Evolutionary conservation across 768 basidiomycete genomes (phyloP).

Genomic region (Tylopilus vinaceipallidus): DNA sequence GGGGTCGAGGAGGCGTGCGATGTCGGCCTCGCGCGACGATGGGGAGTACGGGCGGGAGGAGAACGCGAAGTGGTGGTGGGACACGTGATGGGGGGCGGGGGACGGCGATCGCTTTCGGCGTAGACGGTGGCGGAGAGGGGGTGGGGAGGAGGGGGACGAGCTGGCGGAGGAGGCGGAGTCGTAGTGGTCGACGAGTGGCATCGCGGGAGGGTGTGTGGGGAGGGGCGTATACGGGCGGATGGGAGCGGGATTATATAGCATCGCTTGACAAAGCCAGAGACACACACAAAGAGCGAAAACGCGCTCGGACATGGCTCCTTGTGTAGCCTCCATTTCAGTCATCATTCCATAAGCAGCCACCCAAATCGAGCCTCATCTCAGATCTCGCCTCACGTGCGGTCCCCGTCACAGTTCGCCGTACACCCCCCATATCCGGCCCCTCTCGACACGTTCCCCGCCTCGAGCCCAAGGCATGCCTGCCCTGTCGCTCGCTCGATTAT

Average conservation of each 20-base stretch:
- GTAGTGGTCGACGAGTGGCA: constrained; percentile 20
- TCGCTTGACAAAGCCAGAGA: constrained; percentile 28
- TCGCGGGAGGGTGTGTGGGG: not conserved
- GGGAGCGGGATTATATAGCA: constrained; percentile 31
- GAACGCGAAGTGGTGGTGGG: not conserved
- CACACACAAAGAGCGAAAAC: constrained; percentile 30
- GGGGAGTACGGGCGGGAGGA: constrained; percentile 33
- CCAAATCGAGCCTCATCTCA: constrained; percentile 28
- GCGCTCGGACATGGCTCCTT: constrained; percentile 23
- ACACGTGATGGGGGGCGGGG: constrained; percentile 26
- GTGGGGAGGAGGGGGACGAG: constrained; percentile 15
- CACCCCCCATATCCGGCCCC: constrained; percentile 10
- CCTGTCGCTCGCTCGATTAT: constrained; percentile 22
- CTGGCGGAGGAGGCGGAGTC: constrained; percentile 18
- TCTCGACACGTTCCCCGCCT: constrained; percentile 32
- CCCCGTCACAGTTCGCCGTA: constrained; percentile 9
- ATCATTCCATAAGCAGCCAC: constrained; percentile 27
- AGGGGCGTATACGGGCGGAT: constrained; percentile 11
- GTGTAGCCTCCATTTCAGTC: constrained; percentile 23
- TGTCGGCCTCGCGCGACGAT: constrained; percentile 45
- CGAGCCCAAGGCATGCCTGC: constrained; percentile 27
- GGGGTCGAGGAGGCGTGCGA: constrained; percentile 64
- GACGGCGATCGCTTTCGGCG: constrained; percentile 26
- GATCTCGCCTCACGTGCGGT: constrained; percentile 30
- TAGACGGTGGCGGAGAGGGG: constrained; percentile 23